Base-by-base conservation (phyloP, 176 grass and related monocot species). In the Eleusine indica region DNA sequence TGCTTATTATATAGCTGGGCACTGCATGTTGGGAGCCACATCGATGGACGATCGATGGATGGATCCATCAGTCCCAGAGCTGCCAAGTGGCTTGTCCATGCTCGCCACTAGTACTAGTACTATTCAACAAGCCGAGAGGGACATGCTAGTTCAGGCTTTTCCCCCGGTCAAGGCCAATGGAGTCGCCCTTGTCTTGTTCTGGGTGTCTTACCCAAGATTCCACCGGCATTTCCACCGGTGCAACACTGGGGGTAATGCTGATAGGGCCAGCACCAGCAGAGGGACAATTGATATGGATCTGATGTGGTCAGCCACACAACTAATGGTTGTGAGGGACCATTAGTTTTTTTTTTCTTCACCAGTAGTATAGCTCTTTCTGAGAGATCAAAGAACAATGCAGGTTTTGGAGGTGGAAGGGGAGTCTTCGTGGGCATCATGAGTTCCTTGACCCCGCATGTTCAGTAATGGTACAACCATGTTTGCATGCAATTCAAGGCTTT, bases 41-140 rank as follows among this genome's bases (percentile, higher is more conserved):
- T 73, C 35, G 47, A 19, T 56, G 47, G 71, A 51, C 58, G 22
- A 60, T 60, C 21, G 21, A 73, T 71, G 48, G 5, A 7, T 73
- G 16, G 47, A 5, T 75, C 73, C 7, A 40, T 58, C 71, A 30
- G 22, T 49, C 22, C 13, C 7, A 78, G 72, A 40, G 78, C 88
- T 86, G 84, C 88, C 88, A 90, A 83, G 79, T 86, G 84, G 84
- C 83, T 83, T 90, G 88, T 90, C 88, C 88, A 90, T 86, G 84
- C 88, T 86, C 10, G 79, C 79, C 88, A 90, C 88, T 82, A 90
- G 72, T 68, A 82, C 69, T 58, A 25, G 25, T 25, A 39, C 7
- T 68, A 16, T 57, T 9, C 29, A 75, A 15, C 19, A 22, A 57
- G 17, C 17, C 16, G 49, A 44, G 41, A 14, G 21, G n/a, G 58